These are phyloP conservation scores for Rhizopogon roseolus DNA, from an alignment of 768 basidiomycete species.

Conservation along the genomic window DNA sequence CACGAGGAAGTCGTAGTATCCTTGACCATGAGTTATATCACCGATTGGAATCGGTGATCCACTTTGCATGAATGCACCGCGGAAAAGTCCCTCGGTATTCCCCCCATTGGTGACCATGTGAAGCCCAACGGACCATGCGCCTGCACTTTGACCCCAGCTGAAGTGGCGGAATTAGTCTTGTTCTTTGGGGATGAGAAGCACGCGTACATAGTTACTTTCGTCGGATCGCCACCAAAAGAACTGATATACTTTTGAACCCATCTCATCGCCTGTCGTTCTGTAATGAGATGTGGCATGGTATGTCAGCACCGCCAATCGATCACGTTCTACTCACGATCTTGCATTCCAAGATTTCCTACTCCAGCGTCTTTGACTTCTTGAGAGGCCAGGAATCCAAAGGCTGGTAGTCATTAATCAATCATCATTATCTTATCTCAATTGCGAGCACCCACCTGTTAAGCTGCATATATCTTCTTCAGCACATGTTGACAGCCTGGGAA, in stretches of 20 bases:
- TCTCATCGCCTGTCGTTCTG: conserved; percentile 52
- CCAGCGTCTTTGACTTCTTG: conserved; percentile 35
- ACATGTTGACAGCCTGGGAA: too few species aligned
- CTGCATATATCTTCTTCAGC: background rate
- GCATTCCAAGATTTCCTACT: conserved; percentile 4
- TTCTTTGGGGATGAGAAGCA: too few species aligned
- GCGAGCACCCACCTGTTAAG: conserved; percentile 1
- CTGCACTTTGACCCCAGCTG: too few species aligned
- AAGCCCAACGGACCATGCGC: too few species aligned
- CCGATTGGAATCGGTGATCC: too few species aligned
- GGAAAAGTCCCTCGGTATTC: too few species aligned
- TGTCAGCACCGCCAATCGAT: conserved; percentile 23
- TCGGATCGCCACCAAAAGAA: conserved; percentile 33
- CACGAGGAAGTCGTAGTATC: too few species aligned
- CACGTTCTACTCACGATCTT: conserved; percentile 45
- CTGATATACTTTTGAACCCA: conserved; percentile 15
- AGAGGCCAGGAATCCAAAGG: conserved; percentile 37
- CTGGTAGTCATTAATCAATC: conserved; percentile 1
- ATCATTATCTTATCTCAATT: background rate
- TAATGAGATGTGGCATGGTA: background rate
- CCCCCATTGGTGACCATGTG: too few species aligned
- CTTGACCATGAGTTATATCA: too few species aligned
- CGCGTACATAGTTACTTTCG: conserved; percentile 52
- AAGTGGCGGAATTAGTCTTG: too few species aligned
- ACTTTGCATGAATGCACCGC: too few species aligned